phyloP scores from a whole-genome alignment of 805 yeast genomes.

The Lipomyces sp. region DNA sequence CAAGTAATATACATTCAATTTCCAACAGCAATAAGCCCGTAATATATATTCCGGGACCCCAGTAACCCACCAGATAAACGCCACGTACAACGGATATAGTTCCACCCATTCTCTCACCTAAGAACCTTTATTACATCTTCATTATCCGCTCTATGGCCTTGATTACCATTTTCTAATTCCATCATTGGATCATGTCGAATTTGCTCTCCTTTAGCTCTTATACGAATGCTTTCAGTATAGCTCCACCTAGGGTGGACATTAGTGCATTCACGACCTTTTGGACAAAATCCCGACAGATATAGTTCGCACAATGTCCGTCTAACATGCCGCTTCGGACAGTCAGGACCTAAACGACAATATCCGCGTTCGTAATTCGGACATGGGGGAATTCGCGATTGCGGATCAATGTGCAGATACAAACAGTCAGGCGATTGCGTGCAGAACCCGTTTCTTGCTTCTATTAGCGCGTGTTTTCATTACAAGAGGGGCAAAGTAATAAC shows the following conservation, averaged over 20 bases:
- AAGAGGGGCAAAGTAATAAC: constrained; percentile 39
- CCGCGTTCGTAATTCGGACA: constrained; percentile 85
- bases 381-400: constrained; percentile 83
- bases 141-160: neutral
- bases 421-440: constrained; percentile 96
- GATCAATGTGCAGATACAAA: constrained; percentile 88
- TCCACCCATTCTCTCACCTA: constrained; percentile 1
- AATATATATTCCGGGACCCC: neutral
- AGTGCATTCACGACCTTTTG: constrained; percentile 79
- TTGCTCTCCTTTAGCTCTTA: constrained; percentile 21
- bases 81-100: neutral
- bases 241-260: constrained; percentile 78
- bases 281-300: constrained; percentile 90
- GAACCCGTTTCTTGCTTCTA: constrained; percentile 26
- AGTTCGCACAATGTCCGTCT: constrained; percentile 76
- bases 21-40: neutral
- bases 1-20: too few relatives aligned
- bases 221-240: constrained; percentile 22
- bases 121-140: constrained; percentile 33
- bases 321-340: constrained; percentile 80
- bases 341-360: constrained; percentile 90
- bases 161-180: constrained; percentile 1
- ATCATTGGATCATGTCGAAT: constrained; percentile 2
- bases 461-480: constrained; percentile 15
- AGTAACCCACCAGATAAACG: neutral